These are phyloP conservation scores for Boletus tylopilopsis DNA, from an alignment of 768 basidiomycete genomes.

Conservation along the genomic window DNA sequence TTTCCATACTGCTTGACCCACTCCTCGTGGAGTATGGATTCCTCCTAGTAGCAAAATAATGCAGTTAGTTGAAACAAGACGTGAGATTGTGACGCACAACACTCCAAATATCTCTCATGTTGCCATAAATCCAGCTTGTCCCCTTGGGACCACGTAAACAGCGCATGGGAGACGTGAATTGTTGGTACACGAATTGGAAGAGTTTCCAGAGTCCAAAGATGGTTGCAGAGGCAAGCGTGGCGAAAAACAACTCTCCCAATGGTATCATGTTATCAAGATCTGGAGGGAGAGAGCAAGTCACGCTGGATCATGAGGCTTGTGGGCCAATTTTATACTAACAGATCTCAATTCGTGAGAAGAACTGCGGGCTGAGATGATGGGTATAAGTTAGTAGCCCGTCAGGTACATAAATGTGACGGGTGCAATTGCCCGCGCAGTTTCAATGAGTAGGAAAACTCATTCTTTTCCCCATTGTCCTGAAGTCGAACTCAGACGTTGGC, in stretches of 20 bases:
- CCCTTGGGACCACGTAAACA: slow-evolving; percentile 44
- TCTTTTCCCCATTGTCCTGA: too few relatives aligned
- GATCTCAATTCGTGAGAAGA: too few relatives aligned
- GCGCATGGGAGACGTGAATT: slow-evolving; percentile 42
- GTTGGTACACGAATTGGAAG: slow-evolving; percentile 24
- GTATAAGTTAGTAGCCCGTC: too few relatives aligned
- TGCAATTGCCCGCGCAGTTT: too few relatives aligned
- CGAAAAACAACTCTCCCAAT: background rate
- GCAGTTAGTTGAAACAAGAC: background rate
- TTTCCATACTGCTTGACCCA: slow-evolving; percentile 15
- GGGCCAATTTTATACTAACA: too few relatives aligned
- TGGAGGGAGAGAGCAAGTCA: too few relatives aligned
- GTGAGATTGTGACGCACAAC: slow-evolving; percentile 30
- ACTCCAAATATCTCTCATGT: slow-evolving; percentile 43
- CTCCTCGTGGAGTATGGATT: slow-evolving; percentile 7
- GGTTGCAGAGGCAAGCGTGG: background rate
- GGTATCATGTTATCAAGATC: slow-evolving; percentile 6
- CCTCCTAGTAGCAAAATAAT: background rate
- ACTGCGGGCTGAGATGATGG: too few relatives aligned
- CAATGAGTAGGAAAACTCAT: too few relatives aligned
- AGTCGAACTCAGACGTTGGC: too few relatives aligned
- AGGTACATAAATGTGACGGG: too few relatives aligned
- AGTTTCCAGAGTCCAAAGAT: slow-evolving; percentile 8
- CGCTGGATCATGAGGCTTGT: too few relatives aligned
- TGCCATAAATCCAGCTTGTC: slow-evolving; percentile 45